A percentile compares a stretch with the other conserved stretches of the same genome.
Conservation (phyloP, 129 eudicot genomes). For the Centaurea solstitialis region DNA sequence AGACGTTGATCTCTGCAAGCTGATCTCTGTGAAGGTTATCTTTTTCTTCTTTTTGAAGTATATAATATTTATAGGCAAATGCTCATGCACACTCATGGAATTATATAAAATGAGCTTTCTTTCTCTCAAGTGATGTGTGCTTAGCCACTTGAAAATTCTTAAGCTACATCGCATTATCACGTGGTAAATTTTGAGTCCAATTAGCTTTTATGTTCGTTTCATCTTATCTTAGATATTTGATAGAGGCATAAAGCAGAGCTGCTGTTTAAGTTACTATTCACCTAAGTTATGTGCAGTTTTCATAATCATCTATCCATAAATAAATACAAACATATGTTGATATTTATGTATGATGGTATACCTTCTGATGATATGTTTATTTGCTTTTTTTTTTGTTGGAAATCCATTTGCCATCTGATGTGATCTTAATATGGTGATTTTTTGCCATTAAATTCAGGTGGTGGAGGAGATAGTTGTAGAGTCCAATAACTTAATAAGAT, state of each 20-base stretch:
- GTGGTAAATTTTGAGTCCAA: background rate
- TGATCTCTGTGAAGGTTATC: constrained; percentile 73
- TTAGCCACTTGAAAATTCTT: background rate
- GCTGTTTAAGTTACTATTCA: background rate
- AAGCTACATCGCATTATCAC: background rate
- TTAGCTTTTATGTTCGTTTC: background rate
- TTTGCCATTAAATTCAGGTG: constrained; percentile 50
- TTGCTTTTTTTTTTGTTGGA: background rate
- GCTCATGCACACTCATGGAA: background rate
- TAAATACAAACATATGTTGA: background rate
- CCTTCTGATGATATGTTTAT: background rate
- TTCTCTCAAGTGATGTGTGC: background rate
- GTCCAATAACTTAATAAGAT: constrained; percentile 70
- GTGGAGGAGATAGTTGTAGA: constrained; percentile 70
- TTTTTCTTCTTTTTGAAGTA: constrained; percentile 1
- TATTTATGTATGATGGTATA: background rate
- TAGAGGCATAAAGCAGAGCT: background rate
- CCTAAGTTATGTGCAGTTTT: background rate
- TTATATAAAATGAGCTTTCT: background rate
- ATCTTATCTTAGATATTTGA: background rate
- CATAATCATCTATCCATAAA: background rate
- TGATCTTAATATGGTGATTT: constrained; percentile 8
- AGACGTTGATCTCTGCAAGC: constrained; percentile 70
- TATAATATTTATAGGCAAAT: background rate
- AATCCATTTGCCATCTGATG: constrained; percentile 4